Evolutionary conservation across 169 alveolate genomes (phyloP), one percentile per base, ranked within the genome.

Genomic region (Plasmodium ovale): DNA sequence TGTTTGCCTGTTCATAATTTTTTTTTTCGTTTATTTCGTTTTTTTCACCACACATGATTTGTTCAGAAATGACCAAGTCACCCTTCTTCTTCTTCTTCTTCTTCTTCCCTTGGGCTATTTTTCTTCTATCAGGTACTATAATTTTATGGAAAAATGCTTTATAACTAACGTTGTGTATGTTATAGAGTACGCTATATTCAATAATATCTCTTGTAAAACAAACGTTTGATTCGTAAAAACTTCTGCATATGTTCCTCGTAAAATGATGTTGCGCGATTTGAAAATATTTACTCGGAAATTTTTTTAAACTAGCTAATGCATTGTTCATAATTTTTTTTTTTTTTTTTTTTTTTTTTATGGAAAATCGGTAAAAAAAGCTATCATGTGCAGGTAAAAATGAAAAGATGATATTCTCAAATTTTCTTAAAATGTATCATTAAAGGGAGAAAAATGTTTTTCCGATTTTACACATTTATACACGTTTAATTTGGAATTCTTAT

Each of bases 321-420:
- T 29, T 42, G 88, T 27, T 74, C 77, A 74, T 74, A 62, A 62
- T 74, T 62, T 65, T 53, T 53, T 44, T 53, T 53, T 2, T 27
- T 31, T 29, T 54, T 56, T 31, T 49, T 70, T 31, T 29, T 54
- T 56, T 31, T 49, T 70, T 54, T 54, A 47, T 49, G 4, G 42
- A 47, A 21, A 35, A 29, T 70, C 14, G 25, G 16, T 47, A 47
- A 14, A 47, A 47, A 47, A 47, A 54, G 31, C 31, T 54, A 54
- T 54, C 16, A 14, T 47, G 56, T 47, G 56, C 56, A 47, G 12
- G 16, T n/a, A n/a, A n/a, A n/a, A n/a, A n/a, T n/a, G n/a, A n/a
- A n/a, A n/a, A n/a, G n/a, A n/a, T n/a, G n/a, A n/a, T n/a, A n/a
- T n/a, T n/a, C n/a, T n/a, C n/a, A n/a, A n/a, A n/a, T n/a, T n/a